phyloP scores from a whole-genome alignment of 257 asterid species.

The Penstemon davidsonii region DNA sequence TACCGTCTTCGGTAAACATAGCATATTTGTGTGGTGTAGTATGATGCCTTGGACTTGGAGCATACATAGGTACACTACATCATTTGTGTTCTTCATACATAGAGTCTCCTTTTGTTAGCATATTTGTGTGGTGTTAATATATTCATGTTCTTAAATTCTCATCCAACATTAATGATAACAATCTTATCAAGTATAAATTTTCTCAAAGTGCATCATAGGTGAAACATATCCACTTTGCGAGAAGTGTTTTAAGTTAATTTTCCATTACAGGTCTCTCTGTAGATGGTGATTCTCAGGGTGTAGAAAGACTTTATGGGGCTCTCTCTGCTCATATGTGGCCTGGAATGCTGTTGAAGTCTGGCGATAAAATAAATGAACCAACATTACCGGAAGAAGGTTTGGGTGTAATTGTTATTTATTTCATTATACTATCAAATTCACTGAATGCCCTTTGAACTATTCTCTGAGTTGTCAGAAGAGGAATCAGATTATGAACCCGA shows the following conservation, averaged over 20 bases:
- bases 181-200: not conserved
- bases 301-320: conserved; percentile 83
- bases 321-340: conserved; percentile 98
- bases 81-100: no score
- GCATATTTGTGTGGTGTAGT: not conserved
- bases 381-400: conserved; percentile 81
- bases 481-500: conserved; percentile 77
- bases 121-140: not conserved
- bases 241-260: not conserved
- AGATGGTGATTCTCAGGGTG: conserved; percentile 93
- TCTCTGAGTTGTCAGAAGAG: conserved; percentile 71
- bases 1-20: not conserved
- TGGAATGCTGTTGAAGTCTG: conserved; percentile 91
- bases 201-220: not conserved
- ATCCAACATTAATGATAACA: not conserved
- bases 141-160: not conserved
- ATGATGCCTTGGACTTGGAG: no score
- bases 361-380: conserved; percentile 77
- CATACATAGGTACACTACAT: no score
- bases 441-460: conserved; percentile 16
- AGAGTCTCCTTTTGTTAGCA: no score
- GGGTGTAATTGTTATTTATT: not conserved
- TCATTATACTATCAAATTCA: not conserved
- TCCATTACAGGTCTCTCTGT: conserved; percentile 46
- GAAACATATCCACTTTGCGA: not conserved